Conservation (phyloP, 1,284 basidiomycete species). For the Meripilus lineatus region DNA sequence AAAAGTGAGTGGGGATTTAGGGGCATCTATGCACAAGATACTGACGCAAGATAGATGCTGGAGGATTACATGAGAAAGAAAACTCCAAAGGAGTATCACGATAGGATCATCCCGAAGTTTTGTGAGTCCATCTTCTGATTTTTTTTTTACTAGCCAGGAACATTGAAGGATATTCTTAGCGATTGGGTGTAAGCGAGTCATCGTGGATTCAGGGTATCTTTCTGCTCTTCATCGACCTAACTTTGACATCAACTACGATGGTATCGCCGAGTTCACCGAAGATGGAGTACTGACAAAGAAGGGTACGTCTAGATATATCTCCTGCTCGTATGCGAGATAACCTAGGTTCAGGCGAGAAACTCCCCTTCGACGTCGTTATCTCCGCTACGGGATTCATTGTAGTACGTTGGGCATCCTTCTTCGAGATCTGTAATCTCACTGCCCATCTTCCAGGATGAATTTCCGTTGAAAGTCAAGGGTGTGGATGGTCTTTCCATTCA, state of each 20-base stretch:
- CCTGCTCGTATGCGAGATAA: neutral
- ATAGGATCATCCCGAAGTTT: conserved; percentile 38
- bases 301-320: conserved; percentile 18
- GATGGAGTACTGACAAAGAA: conserved; percentile 33
- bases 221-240: conserved; percentile 36
- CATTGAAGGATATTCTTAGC: conserved; percentile 22
- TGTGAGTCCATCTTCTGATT: conserved; percentile 27
- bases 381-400: conserved; percentile 32
- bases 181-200: conserved; percentile 34
- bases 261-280: conserved; percentile 32
- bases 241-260: conserved; percentile 34
- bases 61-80: too few relatives aligned
- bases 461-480: conserved; percentile 28
- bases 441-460: conserved; percentile 24
- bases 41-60: too few relatives aligned
- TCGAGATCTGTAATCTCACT: neutral
- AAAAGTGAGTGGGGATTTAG: too few relatives aligned
- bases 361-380: conserved; percentile 13
- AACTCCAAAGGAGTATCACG: conserved; percentile 37
- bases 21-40: too few relatives aligned
- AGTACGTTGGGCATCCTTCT: conserved; percentile 30
- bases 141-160: neutral
- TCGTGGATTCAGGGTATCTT: conserved; percentile 36
- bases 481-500: conserved; percentile 26
- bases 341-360: conserved; percentile 13